Conservation (phyloP, 805 yeast species). For the Candida railenensis region DNA sequence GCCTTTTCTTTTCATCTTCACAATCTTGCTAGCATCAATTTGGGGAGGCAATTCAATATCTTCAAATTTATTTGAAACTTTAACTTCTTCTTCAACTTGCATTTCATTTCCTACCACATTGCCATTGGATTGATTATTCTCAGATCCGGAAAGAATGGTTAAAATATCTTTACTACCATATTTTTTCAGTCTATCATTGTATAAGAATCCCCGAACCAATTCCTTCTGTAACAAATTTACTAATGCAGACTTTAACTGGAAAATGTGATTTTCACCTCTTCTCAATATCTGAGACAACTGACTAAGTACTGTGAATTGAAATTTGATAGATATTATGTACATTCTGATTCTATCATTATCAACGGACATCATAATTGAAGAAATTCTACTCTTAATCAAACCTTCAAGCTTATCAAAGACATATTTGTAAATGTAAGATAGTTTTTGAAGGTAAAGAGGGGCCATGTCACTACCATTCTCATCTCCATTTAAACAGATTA, state of each 20-base stretch:
- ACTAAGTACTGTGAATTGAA: slow-evolving; percentile 26
- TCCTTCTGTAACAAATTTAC: slow-evolving; percentile 13
- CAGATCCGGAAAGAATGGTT: slow-evolving; percentile 7
- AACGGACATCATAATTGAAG: slow-evolving; percentile 22
- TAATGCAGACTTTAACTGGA: slow-evolving; percentile 3
- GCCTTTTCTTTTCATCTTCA: slow-evolving; percentile 10
- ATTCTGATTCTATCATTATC: slow-evolving; percentile 32
- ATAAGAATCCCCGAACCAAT: slow-evolving; percentile 15
- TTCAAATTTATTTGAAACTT: slow-evolving; percentile 30
- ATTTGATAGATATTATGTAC: slow-evolving; percentile 25
- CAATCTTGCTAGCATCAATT: slow-evolving; percentile 31
- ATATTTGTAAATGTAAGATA: slow-evolving; percentile 12
- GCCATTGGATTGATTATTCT: background rate
- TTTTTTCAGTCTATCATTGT: slow-evolving; percentile 2
- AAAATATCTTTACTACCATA: slow-evolving; percentile 12
- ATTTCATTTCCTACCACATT: background rate
- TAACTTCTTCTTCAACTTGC: background rate
- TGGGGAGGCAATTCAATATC: slow-evolving; percentile 36
- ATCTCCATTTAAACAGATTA: slow-evolving; percentile 6
- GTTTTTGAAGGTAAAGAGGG: background rate
- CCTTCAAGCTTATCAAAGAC: slow-evolving; percentile 23
- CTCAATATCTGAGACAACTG: slow-evolving; percentile 10
- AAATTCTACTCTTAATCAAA: slow-evolving; percentile 23
- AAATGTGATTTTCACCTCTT: background rate
- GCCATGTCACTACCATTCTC: slow-evolving; percentile 5